Percentiles rank a stretch among this genome's conserved stretches.
These are phyloP conservation scores for Bipolaris bicolor DNA, from an alignment of 2,329 filamentous ascomycete genomes.

Conservation along the genomic window DNA sequence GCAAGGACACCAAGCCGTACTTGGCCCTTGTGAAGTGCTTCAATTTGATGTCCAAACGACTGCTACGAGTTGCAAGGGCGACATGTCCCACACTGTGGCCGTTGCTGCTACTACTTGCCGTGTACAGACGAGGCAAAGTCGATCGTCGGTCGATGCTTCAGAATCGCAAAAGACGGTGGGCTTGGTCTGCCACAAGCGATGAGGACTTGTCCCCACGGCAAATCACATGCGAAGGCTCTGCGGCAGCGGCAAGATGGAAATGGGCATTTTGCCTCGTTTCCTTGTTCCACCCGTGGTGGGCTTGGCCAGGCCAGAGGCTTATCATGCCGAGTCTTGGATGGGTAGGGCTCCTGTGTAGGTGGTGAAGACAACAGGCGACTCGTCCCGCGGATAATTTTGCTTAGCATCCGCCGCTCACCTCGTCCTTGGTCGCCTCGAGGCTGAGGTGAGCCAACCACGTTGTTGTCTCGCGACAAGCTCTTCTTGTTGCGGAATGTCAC, in stretches of 20 bases:
- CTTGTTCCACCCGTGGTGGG: not conserved
- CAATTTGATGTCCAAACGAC: not conserved
- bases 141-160: not conserved
- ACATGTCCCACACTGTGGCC: not conserved
- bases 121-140: not conserved
- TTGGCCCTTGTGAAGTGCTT: conserved; percentile 2
- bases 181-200: not conserved
- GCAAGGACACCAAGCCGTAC: conserved; percentile 1
- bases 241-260: not conserved
- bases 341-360: not conserved
- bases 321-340: not conserved
- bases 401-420: conserved; percentile 15
- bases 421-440: conserved; percentile 1
- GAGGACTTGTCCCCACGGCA: not conserved
- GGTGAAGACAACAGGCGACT: conserved; percentile 13
- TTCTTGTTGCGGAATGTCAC: conserved; percentile 13
- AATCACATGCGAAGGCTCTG: not conserved
- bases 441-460: conserved; percentile 3
- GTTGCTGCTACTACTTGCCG: too few relatives aligned
- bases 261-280: not conserved
- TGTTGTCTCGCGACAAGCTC: conserved; percentile 7
- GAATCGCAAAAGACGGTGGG: not conserved
- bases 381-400: conserved; percentile 20
- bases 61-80: not conserved
- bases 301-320: conserved; percentile 9